Conservation (phyloP, 75 land plant species). For the Azolla pinnata region DNA sequence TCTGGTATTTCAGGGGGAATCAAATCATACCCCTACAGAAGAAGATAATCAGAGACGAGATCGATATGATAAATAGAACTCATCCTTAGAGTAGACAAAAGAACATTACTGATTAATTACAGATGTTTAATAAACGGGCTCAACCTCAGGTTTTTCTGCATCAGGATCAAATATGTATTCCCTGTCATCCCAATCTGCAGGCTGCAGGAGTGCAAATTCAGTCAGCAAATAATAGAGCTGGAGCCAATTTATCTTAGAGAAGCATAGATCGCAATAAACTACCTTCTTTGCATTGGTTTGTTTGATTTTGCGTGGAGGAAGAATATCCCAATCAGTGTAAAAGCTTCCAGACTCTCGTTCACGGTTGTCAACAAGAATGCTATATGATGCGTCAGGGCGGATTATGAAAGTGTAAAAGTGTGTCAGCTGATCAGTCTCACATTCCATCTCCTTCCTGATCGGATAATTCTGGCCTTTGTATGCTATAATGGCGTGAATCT, state of each 20-base stretch:
- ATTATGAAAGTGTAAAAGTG: slow-evolving; percentile 70
- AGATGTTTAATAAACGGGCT: background rate
- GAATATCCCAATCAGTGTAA: slow-evolving; percentile 91
- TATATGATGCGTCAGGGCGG: slow-evolving; percentile 59
- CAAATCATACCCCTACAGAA: slow-evolving; percentile 75
- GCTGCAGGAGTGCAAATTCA: too few species aligned
- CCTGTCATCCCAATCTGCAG: slow-evolving; percentile 88
- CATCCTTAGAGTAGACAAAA: background rate
- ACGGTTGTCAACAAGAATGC: slow-evolving; percentile 43
- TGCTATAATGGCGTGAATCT: slow-evolving; percentile 53
- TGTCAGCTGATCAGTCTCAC: slow-evolving; percentile 69
- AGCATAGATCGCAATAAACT: too few species aligned
- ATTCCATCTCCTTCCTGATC: slow-evolving; percentile 47
- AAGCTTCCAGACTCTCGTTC: slow-evolving; percentile 65
- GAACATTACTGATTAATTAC: background rate
- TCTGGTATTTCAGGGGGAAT: slow-evolving; percentile 88
- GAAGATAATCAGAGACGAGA: background rate
- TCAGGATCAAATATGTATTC: slow-evolving; percentile 87
- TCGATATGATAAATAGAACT: background rate
- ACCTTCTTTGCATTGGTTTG: slow-evolving; percentile 82
- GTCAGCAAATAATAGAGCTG: too few species aligned
- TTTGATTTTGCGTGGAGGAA: slow-evolving; percentile 84
- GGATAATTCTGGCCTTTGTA: slow-evolving; percentile 73
- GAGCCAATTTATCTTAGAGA: too few species aligned
- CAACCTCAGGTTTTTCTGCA: slow-evolving; percentile 85